Percentiles rank a stretch among this genome's conserved stretches.
Conservation (phyloP, 768 basidiomycete species). For the Inosperma sp. region DNA sequence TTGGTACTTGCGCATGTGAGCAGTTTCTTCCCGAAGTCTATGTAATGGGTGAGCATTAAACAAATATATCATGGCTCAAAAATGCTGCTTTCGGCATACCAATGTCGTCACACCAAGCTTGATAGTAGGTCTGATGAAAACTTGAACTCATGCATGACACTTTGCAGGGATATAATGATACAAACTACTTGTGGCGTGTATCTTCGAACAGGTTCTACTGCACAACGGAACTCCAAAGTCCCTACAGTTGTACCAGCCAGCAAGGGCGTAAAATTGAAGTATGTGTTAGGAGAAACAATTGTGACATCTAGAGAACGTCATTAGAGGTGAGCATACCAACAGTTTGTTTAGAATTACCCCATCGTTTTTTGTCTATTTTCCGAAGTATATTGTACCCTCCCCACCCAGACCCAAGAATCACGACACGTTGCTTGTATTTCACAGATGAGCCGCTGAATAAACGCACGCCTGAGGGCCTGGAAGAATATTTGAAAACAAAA, state of each 20-base stretch:
- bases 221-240: slow-evolving; percentile 77
- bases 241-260: slow-evolving; percentile 73
- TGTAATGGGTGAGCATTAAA: background rate
- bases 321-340: background rate
- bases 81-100: slow-evolving; percentile 32
- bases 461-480: slow-evolving; percentile 16
- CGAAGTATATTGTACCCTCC: slow-evolving; percentile 69
- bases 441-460: slow-evolving; percentile 34
- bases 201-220: slow-evolving; percentile 70
- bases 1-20: slow-evolving; percentile 50
- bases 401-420: slow-evolving; percentile 76
- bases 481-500: background rate
- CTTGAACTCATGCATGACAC: background rate
- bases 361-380: slow-evolving; percentile 64
- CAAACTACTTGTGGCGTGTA: slow-evolving; percentile 55
- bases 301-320: slow-evolving; percentile 48
- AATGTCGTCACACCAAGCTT: slow-evolving; percentile 74
- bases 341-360: slow-evolving; percentile 39
- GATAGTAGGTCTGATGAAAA: slow-evolving; percentile 50
- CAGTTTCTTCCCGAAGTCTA: slow-evolving; percentile 58
- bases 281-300: slow-evolving; percentile 59
- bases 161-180: background rate
- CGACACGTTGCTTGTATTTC: slow-evolving; percentile 42
- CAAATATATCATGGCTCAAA: background rate
- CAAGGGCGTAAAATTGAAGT: slow-evolving; percentile 67